Conservation (phyloP, 2,329 filamentous ascomycete genomes). For the Penicillium janthinellum region DNA sequence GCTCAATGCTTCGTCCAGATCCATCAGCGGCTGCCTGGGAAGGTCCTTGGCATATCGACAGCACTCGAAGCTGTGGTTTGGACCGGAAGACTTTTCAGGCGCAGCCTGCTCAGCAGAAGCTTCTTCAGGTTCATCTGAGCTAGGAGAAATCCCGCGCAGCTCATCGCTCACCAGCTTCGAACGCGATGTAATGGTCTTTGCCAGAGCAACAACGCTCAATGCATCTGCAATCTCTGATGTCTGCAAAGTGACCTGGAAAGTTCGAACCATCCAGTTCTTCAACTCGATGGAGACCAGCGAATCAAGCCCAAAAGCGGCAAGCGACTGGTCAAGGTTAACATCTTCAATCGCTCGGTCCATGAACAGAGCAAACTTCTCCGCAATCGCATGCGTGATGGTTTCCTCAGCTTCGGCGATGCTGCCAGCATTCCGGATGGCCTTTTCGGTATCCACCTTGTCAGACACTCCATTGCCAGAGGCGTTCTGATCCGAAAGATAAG, state of each 20-base stretch:
- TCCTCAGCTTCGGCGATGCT: constrained; percentile 1
- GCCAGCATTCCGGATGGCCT: not conserved
- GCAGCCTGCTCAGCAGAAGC: not conserved
- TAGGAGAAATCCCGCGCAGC: not conserved
- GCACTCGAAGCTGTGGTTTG: not conserved
- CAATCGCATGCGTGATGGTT: constrained; percentile 1
- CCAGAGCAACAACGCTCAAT: constrained; percentile 1
- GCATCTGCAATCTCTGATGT: constrained; percentile 3
- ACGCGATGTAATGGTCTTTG: constrained; percentile 1
- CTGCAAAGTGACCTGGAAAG: constrained; percentile 2
- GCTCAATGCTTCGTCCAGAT: not conserved
- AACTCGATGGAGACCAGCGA: constrained; percentile 2
- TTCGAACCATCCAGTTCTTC: constrained; percentile 6
- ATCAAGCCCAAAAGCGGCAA: constrained; percentile 3
- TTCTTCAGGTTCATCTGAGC: not conserved
- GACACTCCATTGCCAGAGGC: not conserved
- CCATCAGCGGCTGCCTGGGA: constrained; percentile 2
- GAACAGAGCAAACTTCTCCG: not conserved
- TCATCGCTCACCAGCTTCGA: constrained; percentile 1
- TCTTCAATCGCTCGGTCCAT: constrained; percentile 4
- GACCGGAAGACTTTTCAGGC: not conserved
- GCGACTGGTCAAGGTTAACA: constrained; percentile 2
- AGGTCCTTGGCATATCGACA: constrained; percentile 6
- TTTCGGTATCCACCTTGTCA: not conserved
- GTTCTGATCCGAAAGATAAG: not conserved